These are phyloP conservation scores for Saposhnikovia divaricata DNA, from an alignment of 129 eudicot species.

Conservation along the genomic window DNA sequence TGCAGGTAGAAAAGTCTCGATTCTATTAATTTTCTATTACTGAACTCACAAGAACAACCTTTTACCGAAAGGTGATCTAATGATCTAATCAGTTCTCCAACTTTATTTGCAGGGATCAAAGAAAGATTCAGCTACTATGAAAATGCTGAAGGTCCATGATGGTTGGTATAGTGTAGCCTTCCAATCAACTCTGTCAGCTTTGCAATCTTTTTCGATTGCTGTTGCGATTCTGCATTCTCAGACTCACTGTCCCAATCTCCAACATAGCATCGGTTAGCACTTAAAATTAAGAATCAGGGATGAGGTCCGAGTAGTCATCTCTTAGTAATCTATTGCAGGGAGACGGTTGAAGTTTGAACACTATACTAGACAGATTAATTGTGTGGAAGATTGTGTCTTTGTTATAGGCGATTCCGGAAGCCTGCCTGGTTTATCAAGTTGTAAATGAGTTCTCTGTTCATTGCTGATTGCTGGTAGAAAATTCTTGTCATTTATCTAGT, in stretches of 20 bases:
- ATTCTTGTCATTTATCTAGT: not conserved
- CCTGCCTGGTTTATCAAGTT: not conserved
- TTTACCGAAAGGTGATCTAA: not conserved
- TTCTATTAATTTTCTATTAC: not conserved
- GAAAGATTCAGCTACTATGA: slow-evolving; percentile 42
- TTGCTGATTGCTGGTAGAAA: not conserved
- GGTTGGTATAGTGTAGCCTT: slow-evolving; percentile 57
- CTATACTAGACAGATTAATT: not conserved
- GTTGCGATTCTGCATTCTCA: slow-evolving; percentile 66
- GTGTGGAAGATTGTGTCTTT: not conserved
- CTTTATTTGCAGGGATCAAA: slow-evolving; percentile 58
- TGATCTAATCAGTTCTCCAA: not conserved
- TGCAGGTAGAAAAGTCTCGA: not conserved
- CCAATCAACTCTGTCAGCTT: slow-evolving; percentile 53
- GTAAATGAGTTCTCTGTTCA: not conserved
- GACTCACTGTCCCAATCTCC: slow-evolving; percentile 47
- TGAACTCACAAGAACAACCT: not conserved
- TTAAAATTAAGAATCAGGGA: slow-evolving; percentile 7
- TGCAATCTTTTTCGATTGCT: slow-evolving; percentile 84
- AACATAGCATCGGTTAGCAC: slow-evolving; percentile 17
- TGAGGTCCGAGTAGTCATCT: not conserved
- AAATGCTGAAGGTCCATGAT: slow-evolving; percentile 51
- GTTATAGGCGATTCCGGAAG: not conserved
- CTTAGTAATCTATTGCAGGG: not conserved
- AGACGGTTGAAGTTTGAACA: slow-evolving; percentile 1